These are phyloP conservation scores for Ramichloridium luteum DNA, from an alignment of 2,329 filamentous ascomycete species.

Conservation along the genomic window DNA sequence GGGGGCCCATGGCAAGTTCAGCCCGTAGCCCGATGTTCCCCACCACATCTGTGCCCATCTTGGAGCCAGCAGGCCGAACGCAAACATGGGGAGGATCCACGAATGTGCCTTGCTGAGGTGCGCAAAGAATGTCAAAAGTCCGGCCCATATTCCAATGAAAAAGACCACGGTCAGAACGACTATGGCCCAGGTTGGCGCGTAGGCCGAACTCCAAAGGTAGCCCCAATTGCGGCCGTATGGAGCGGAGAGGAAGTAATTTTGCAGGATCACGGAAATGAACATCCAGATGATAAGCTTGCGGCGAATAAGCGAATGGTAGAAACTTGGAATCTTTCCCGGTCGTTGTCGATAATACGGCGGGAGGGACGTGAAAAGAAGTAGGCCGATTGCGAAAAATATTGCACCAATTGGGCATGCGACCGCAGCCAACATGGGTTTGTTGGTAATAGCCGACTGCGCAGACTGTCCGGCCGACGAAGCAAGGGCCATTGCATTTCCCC, in stretches of 20 bases:
- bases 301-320: constrained; percentile 47
- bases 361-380: constrained; percentile 43
- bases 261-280: constrained; percentile 48
- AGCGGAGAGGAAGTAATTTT: constrained; percentile 53
- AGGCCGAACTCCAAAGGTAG: constrained; percentile 46
- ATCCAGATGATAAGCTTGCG: constrained; percentile 55
- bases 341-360: constrained; percentile 51
- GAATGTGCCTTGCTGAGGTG: constrained; percentile 45
- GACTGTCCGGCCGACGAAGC: constrained; percentile 30
- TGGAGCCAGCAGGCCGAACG: constrained; percentile 50
- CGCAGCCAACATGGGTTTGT: constrained; percentile 24
- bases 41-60: constrained; percentile 56
- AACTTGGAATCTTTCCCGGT: constrained; percentile 49
- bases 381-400: constrained; percentile 44
- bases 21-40: constrained; percentile 46
- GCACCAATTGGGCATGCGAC: constrained; percentile 44
- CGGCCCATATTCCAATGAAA: constrained; percentile 42
- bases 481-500: constrained; percentile 43
- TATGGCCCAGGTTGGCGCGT: constrained; percentile 44
- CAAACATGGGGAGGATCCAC: constrained; percentile 54
- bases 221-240: constrained; percentile 54
- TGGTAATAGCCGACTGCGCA: constrained; percentile 9
- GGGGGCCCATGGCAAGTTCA: constrained; percentile 48
- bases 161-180: constrained; percentile 42
- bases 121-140: constrained; percentile 38